Percentiles rank a stretch among this genome's conserved stretches.
Evolutionary conservation across 192 early-diverging fungal genomes (phyloP).

Genomic region (Spinellus fusiger): DNA sequence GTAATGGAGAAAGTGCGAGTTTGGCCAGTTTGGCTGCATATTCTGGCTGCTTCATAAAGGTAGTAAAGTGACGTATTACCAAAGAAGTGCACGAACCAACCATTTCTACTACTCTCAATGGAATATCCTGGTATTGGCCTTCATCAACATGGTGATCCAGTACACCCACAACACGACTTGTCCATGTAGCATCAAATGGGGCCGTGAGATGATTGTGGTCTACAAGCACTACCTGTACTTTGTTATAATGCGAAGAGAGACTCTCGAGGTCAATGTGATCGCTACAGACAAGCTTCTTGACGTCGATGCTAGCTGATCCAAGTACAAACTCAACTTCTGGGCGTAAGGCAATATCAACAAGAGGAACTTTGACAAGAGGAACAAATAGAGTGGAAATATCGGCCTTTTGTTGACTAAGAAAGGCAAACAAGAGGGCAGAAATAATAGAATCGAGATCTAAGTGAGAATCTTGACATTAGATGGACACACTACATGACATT

Average conservation of each 20-base stretch:
- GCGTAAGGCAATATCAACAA: constrained; percentile 54
- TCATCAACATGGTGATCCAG: constrained; percentile 74
- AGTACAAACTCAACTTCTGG: constrained; percentile 57
- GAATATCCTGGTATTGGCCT: constrained; percentile 32
- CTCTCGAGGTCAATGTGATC: constrained; percentile 31
- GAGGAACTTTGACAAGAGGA: constrained; percentile 56
- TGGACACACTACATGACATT: background rate
- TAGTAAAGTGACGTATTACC: constrained; percentile 37
- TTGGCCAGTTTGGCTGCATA: constrained; percentile 29
- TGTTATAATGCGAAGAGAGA: background rate
- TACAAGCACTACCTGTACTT: constrained; percentile 44
- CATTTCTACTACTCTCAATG: constrained; percentile 44
- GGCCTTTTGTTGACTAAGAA: constrained; percentile 26
- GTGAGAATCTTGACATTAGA: background rate
- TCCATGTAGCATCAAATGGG: constrained; percentile 13
- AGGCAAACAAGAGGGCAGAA: constrained; percentile 50
- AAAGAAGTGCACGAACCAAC: constrained; percentile 57
- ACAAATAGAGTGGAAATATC: constrained; percentile 25
- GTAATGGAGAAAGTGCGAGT: constrained; percentile 52
- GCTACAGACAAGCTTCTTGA: constrained; percentile 36
- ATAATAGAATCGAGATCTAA: constrained; percentile 69
- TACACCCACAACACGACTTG: constrained; percentile 42
- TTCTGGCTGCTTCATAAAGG: background rate
- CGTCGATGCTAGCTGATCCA: constrained; percentile 20
- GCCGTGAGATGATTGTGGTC: constrained; percentile 63